These are phyloP conservation scores for Fraxinus baroniana DNA, from an alignment of 305 asterid genomes.

Conservation along the genomic window DNA sequence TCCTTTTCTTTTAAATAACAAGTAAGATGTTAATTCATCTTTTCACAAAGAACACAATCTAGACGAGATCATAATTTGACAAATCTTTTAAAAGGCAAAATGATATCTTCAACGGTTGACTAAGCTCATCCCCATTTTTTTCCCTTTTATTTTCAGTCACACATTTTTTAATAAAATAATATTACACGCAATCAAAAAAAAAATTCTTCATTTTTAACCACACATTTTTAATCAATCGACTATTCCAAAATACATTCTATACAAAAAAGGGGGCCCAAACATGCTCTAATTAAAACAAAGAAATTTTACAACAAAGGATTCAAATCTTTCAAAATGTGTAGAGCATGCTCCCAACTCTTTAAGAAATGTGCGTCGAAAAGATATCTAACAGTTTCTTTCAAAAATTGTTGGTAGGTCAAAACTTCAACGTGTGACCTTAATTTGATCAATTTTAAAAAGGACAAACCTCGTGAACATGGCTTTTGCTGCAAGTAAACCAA, in stretches of 20 bases:
- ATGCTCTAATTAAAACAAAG: not conserved
- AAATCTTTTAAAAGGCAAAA: not conserved
- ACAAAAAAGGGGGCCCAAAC: too few relatives aligned
- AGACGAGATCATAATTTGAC: not conserved
- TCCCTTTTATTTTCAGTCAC: too few relatives aligned
- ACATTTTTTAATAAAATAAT: too few relatives aligned
- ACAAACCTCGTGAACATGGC: not conserved
- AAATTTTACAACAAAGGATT: not conserved
- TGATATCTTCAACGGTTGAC: not conserved
- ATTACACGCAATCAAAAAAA: too few relatives aligned
- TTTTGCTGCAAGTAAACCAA: not conserved
- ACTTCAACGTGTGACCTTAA: not conserved
- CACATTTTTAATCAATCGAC: too few relatives aligned
- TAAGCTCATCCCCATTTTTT: too few relatives aligned
- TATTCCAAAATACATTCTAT: too few relatives aligned
- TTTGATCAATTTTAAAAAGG: not conserved
- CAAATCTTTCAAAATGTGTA: not conserved
- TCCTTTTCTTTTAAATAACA: too few relatives aligned
- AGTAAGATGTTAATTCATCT: too few relatives aligned
- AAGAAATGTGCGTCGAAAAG: not conserved
- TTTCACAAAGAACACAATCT: too few relatives aligned
- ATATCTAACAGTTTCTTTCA: not conserved
- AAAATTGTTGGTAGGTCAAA: too few relatives aligned
- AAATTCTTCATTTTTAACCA: too few relatives aligned
- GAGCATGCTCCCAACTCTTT: not conserved